Evolutionary conservation across 768 basidiomycete genomes (phyloP).

Genomic region (Plicaturopsis crispa): DNA sequence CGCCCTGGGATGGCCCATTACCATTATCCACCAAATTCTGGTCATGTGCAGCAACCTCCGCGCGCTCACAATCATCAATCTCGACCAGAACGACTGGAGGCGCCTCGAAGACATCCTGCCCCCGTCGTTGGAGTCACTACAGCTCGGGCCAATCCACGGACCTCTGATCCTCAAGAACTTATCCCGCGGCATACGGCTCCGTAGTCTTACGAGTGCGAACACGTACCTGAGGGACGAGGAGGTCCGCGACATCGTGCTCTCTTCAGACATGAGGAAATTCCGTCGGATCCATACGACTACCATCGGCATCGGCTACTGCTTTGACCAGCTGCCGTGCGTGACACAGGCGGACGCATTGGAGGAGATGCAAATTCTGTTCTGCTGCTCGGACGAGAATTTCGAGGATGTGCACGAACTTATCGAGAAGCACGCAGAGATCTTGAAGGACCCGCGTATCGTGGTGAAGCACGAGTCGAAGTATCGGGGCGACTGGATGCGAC

Average conservation of each 20-base stretch:
- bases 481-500: too few species aligned
- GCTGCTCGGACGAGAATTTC: too few species aligned
- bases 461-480: too few species aligned
- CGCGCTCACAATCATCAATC: constrained; percentile 20
- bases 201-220: constrained; percentile 22
- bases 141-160: constrained; percentile 29
- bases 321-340: constrained; percentile 22
- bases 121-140: constrained; percentile 19
- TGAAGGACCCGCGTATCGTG: too few species aligned
- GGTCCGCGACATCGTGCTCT: constrained; percentile 20
- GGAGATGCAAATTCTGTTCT: constrained; percentile 19
- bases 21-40: constrained; percentile 24
- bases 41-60: constrained; percentile 18
- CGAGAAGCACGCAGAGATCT: too few species aligned
- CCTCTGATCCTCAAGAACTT: constrained; percentile 20
- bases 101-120: constrained; percentile 23
- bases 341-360: constrained; percentile 15
- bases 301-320: constrained; percentile 13
- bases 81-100: constrained; percentile 24
- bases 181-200: constrained; percentile 15
- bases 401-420: too few species aligned
- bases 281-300: constrained; percentile 18
- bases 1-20: constrained; percentile 22
- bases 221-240: constrained; percentile 29
- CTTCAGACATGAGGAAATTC: constrained; percentile 19